Evolutionary conservation across 208 protist genomes (phyloP).

Genomic region (Crithidia thermophila): DNA sequence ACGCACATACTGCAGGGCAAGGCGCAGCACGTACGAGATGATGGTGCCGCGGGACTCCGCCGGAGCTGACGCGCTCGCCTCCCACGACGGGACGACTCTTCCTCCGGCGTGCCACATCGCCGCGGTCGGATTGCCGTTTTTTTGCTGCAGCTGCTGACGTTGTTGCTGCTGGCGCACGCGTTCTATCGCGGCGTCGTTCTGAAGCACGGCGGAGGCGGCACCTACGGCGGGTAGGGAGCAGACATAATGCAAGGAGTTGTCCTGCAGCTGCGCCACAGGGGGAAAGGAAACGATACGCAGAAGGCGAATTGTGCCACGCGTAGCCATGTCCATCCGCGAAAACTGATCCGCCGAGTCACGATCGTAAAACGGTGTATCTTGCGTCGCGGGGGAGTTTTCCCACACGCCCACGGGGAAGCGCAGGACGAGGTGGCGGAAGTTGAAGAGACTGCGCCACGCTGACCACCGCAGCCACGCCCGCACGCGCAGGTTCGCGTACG

Average conservation of each 20-base stretch:
- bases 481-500: slow-evolving; percentile 17
- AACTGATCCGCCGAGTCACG: too few relatives aligned
- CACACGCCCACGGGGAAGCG: slow-evolving; percentile 20
- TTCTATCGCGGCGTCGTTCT: slow-evolving; percentile 4
- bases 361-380: too few relatives aligned
- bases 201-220: slow-evolving; percentile 2
- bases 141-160: background rate
- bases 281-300: slow-evolving; percentile 43
- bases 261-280: slow-evolving; percentile 15
- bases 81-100: background rate
- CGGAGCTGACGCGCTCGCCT: background rate
- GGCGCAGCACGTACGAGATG: background rate
- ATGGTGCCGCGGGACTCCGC: background rate
- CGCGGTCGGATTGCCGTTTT: too few relatives aligned
- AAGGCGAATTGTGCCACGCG: slow-evolving; percentile 4
- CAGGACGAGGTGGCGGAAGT: slow-evolving; percentile 27
- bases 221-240: slow-evolving; percentile 19
- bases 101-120: too few relatives aligned
- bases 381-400: background rate
- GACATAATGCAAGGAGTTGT: background rate
- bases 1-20: too few relatives aligned
- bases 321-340: slow-evolving; percentile 19
- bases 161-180: slow-evolving; percentile 5
- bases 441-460: slow-evolving; percentile 32
- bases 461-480: slow-evolving; percentile 27